These are phyloP conservation scores for Trichothecium roseum DNA, from an alignment of 2,329 filamentous ascomycete genomes.

Conservation along the genomic window DNA sequence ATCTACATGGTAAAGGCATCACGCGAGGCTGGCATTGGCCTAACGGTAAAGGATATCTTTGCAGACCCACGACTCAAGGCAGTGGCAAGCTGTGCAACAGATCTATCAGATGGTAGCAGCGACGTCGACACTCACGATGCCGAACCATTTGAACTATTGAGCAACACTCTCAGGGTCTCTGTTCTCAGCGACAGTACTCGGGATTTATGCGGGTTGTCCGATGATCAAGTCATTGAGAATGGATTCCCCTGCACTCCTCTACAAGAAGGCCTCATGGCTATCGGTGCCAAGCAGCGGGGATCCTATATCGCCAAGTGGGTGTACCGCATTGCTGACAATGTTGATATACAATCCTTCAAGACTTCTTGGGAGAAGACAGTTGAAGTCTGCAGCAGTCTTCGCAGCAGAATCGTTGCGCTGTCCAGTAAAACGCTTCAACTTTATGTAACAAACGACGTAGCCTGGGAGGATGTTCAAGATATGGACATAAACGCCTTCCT, in stretches of 20 bases:
- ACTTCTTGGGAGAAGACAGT: slow-evolving; percentile 5
- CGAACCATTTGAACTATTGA: background rate
- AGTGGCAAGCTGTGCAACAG: background rate
- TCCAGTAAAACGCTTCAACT: background rate
- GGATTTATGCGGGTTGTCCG: too few relatives aligned
- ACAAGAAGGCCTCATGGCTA: slow-evolving; percentile 37
- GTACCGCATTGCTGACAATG: slow-evolving; percentile 2
- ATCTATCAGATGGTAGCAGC: background rate
- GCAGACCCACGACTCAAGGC: slow-evolving; percentile 1
- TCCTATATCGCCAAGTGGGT: slow-evolving; percentile 20
- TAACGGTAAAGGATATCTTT: slow-evolving; percentile 2
- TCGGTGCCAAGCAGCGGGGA: slow-evolving; percentile 25
- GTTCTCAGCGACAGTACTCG: slow-evolving; percentile 3
- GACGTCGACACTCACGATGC: background rate
- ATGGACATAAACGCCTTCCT: background rate
- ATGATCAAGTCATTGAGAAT: slow-evolving; percentile 23
- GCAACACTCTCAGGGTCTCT: background rate
- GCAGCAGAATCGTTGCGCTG: slow-evolving; percentile 4
- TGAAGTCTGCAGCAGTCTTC: slow-evolving; percentile 1
- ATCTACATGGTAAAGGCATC: slow-evolving; percentile 5
- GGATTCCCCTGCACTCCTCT: slow-evolving; percentile 37
- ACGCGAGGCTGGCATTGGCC: slow-evolving; percentile 1
- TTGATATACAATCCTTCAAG: slow-evolving; percentile 8
- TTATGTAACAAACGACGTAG: background rate
- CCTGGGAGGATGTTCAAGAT: background rate